Percentiles rank a stretch among this genome's conserved stretches.
phyloP scores from a whole-genome alignment of 176 grass and related monocot genomes.

The Oryza meridionalis region DNA sequence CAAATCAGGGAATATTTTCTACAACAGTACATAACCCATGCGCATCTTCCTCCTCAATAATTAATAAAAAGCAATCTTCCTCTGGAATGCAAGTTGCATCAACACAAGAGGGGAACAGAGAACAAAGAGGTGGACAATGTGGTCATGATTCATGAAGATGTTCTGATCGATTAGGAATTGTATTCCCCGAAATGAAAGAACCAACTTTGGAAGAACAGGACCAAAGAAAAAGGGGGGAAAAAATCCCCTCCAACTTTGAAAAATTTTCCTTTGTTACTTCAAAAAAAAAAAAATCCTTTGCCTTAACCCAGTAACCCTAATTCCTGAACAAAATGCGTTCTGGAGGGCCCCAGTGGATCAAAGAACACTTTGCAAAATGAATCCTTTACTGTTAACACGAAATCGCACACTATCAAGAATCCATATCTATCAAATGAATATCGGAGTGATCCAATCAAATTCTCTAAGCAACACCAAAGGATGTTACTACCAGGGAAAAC shows the following conservation, averaged over 20 bases:
- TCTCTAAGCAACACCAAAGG: neutral
- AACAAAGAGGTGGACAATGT: neutral
- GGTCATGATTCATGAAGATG: neutral
- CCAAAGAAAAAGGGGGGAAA: neutral
- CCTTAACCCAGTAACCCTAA: neutral
- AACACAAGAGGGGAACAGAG: neutral
- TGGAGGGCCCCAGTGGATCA: conserved; percentile 10
- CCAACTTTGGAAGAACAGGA: neutral
- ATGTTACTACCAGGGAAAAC: neutral
- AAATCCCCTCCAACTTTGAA: neutral
- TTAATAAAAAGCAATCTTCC: neutral
- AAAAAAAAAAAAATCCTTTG: too few species aligned
- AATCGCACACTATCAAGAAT: neutral
- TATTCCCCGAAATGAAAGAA: neutral
- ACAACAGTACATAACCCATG: neutral
- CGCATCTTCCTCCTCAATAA: neutral
- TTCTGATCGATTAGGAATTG: neutral
- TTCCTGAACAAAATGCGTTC: neutral
- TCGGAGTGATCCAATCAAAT: neutral
- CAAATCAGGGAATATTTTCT: neutral
- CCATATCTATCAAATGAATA: neutral
- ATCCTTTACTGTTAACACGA: neutral
- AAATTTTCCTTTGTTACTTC: neutral
- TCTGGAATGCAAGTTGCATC: neutral
- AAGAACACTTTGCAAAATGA: neutral